Conservation (phyloP, 495 filamentous ascomycete genomes). For the Penicillium antarcticum region DNA sequence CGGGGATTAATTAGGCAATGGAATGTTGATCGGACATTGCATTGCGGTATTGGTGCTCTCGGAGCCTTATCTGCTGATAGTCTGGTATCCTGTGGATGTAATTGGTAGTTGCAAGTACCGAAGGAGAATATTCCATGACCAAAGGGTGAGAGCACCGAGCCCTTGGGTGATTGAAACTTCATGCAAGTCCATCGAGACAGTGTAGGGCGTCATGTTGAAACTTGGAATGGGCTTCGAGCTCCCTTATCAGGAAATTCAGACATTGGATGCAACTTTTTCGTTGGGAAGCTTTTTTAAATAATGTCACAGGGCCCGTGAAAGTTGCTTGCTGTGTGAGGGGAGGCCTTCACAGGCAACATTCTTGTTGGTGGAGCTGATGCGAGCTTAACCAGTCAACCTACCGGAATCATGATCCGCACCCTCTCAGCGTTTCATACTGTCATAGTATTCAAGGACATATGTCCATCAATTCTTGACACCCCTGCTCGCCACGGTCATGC, state of each 20-base stretch:
- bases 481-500: background rate
- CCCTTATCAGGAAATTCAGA: no score
- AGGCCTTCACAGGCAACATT: background rate
- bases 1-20: slow-evolving; percentile 1
- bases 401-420: background rate
- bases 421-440: background rate
- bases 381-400: background rate
- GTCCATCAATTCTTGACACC: background rate
- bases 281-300: no score
- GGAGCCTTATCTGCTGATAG: background rate
- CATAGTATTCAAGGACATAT: background rate
- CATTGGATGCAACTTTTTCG: no score
- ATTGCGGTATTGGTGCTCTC: background rate
- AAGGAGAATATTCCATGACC: background rate
- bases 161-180: background rate
- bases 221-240: no score
- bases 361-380: background rate
- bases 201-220: no score
- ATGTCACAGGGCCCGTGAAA: no score
- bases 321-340: no score
- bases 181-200: no score
- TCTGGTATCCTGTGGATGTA: background rate
- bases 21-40: slow-evolving; percentile 14
- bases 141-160: background rate
- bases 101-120: background rate